These are phyloP conservation scores for Isabelozyma gotoi DNA, from an alignment of 805 yeast species.

Conservation along the genomic window DNA sequence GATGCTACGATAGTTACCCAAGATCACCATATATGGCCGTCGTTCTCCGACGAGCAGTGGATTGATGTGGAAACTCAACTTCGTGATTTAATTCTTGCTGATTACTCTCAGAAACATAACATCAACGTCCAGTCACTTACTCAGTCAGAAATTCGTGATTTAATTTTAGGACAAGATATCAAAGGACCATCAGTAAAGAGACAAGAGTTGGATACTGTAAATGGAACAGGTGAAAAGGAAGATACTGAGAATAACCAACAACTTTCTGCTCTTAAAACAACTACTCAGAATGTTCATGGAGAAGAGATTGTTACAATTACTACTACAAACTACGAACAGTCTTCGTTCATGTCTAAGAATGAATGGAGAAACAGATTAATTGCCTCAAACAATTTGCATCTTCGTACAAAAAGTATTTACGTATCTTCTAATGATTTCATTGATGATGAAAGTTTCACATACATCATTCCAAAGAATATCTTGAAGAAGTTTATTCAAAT, in stretches of 20 bases:
- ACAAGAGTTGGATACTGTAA: constrained; percentile 80
- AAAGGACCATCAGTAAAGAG: constrained; percentile 85
- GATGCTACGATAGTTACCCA: constrained; percentile 68
- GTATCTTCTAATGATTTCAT: constrained; percentile 68
- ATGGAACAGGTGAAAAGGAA: constrained; percentile 41
- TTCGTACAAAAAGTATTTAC: constrained; percentile 69
- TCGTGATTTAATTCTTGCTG: constrained; percentile 82
- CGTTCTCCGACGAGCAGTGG: constrained; percentile 89
- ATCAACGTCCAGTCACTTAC: constrained; percentile 86
- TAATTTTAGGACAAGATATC: constrained; percentile 91
- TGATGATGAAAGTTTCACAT: constrained; percentile 55
- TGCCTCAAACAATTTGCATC: constrained; percentile 67
- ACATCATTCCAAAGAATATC: constrained; percentile 79
- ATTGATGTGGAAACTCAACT: constrained; percentile 80
- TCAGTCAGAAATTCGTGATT: constrained; percentile 89
- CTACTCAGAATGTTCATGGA: constrained; percentile 89
- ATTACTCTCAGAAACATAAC: constrained; percentile 81
- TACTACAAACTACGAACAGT: constrained; percentile 84
- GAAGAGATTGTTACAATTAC: constrained; percentile 95
- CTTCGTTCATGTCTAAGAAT: constrained; percentile 74
- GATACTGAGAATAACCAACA: constrained; percentile 49
- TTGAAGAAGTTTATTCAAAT: constrained; percentile 75
- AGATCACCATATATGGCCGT: constrained; percentile 91
- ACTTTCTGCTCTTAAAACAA: constrained; percentile 75
- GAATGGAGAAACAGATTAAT: constrained; percentile 92